These are phyloP conservation scores for Pseudoneurospora amorphoporcata DNA, from an alignment of 495 filamentous ascomycete genomes.

Conservation along the genomic window DNA sequence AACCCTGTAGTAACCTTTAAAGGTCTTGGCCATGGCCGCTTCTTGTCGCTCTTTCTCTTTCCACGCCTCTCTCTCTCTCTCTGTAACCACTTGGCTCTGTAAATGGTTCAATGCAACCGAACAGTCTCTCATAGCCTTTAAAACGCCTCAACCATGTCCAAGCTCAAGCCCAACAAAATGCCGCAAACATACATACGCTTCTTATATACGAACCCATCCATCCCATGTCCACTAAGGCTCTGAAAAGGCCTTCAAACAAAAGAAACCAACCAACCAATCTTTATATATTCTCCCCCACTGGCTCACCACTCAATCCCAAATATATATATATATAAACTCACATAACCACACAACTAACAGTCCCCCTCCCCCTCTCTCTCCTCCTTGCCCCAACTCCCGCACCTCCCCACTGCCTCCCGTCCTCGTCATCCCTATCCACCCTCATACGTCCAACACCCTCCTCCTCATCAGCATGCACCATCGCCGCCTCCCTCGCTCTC, in stretches of 20 bases:
- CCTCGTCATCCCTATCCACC: conserved; percentile 46
- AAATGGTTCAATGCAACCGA: not conserved
- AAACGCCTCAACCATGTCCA: not conserved
- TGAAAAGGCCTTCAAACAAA: not conserved
- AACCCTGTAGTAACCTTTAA: not conserved
- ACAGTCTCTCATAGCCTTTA: not conserved
- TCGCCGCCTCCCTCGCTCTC: conserved; percentile 64
- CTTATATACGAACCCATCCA: not conserved
- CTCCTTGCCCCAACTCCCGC: not conserved
- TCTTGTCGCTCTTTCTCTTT: not conserved
- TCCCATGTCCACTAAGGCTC: not conserved
- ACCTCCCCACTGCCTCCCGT: not conserved
- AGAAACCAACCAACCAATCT: not conserved
- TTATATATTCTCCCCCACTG: not conserved
- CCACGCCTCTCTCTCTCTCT: not conserved
- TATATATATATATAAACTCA: conserved; percentile 16
- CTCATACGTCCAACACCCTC: conserved; percentile 38
- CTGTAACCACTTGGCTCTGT: not conserved
- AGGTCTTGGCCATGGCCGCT: not conserved
- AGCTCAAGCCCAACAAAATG: not conserved
- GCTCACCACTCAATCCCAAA: too few species aligned
- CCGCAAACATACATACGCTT: not conserved
- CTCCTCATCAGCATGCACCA: conserved; percentile 67
- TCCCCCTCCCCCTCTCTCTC: conserved; percentile 40
- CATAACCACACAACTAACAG: conserved; percentile 47